These are phyloP conservation scores for Cordyceps farinosa DNA, from an alignment of 2,329 filamentous ascomycete genomes.

Conservation along the genomic window DNA sequence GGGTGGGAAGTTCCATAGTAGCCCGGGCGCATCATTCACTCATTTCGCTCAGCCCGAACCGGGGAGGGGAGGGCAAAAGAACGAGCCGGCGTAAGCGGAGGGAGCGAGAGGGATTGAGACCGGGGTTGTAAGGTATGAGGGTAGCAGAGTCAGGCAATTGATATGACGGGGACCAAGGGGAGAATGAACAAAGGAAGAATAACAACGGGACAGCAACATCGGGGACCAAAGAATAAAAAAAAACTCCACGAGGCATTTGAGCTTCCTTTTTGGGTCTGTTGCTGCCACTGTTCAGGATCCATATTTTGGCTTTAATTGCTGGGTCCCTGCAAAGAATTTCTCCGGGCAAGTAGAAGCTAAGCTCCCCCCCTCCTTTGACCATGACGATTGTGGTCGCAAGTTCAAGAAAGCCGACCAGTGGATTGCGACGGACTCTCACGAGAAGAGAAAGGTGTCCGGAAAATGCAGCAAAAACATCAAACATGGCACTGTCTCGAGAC, in stretches of 20 bases:
- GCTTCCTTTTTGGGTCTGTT: background rate
- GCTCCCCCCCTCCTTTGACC: background rate
- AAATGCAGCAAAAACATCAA: background rate
- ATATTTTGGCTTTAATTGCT: background rate
- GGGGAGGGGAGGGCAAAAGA: background rate
- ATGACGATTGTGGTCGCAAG: background rate
- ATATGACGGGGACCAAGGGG: too few species aligned
- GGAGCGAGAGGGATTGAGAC: background rate
- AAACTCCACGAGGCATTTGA: background rate
- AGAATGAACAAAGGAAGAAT: background rate
- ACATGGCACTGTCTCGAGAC: background rate
- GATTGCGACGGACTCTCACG: background rate
- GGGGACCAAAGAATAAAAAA: background rate
- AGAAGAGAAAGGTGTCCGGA: background rate
- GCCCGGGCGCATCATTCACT: background rate
- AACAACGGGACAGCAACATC: too few species aligned
- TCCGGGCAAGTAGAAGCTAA: background rate
- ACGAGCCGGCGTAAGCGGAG: background rate
- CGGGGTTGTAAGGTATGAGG: too few species aligned
- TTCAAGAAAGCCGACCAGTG: background rate
- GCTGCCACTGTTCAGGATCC: background rate
- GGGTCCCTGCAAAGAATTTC: background rate
- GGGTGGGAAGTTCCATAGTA: slow-evolving; percentile 1
- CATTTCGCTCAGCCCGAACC: slow-evolving; percentile 9
- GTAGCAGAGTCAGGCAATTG: too few species aligned